A percentile compares a stretch with the other conserved stretches of the same genome.
These are phyloP conservation scores for Nakaseomyces uthaithaninus DNA, from an alignment of 1,139 yeast species.

Conservation along the genomic window DNA sequence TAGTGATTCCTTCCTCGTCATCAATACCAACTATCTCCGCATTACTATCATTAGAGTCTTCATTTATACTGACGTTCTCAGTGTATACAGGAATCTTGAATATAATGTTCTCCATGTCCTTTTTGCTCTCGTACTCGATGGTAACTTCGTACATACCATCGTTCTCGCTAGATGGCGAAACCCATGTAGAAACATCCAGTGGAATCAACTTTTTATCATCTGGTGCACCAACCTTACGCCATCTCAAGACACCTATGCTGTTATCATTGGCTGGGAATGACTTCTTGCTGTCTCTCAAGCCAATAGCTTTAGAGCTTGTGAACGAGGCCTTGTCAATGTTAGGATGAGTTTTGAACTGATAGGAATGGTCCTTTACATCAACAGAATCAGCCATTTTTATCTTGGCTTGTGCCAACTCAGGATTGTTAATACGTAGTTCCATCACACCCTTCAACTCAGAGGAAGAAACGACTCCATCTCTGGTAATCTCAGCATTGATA, in stretches of 20 bases:
- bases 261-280: conserved; percentile 89
- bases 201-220: conserved; percentile 59
- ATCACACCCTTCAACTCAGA: conserved; percentile 87
- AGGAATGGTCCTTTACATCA: conserved; percentile 30
- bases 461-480: conserved; percentile 72
- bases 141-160: conserved; percentile 63
- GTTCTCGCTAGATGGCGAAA: conserved; percentile 47
- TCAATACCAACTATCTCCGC: conserved; percentile 41
- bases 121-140: conserved; percentile 70
- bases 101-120: conserved; percentile 32
- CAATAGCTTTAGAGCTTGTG: conserved; percentile 48
- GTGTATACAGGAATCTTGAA: conserved; percentile 48
- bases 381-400: conserved; percentile 44
- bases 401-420: conserved; percentile 57
- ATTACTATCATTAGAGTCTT: conserved; percentile 40
- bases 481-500: conserved; percentile 63
- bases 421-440: conserved; percentile 76
- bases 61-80: conserved; percentile 49
- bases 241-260: conserved; percentile 82
- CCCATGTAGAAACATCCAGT: conserved; percentile 78
- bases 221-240: conserved; percentile 63
- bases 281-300: conserved; percentile 66
- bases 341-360: conserved; percentile 90
- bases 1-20: conserved; percentile 50
- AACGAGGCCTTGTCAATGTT: conserved; percentile 79